Percentiles rank a stretch among this genome's conserved stretches.
phyloP scores from a whole-genome alignment of 2,329 filamentous ascomycete species.

The Diaporthe sp. region DNA sequence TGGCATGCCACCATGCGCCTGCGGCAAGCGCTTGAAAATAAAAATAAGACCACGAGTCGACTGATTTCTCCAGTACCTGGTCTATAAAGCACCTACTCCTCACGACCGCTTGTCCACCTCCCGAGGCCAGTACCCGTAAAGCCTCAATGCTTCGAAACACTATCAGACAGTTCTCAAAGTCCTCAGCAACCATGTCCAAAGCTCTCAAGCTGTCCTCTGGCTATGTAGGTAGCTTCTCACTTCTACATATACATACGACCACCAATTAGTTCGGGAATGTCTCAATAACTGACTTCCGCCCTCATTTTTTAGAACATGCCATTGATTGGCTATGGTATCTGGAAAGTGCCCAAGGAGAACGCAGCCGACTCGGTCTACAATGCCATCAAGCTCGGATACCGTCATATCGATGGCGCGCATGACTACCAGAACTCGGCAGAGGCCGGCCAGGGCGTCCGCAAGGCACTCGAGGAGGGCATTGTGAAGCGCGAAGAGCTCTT shows the following conservation, averaged over 20 bases:
- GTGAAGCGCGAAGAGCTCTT: constrained; percentile 74
- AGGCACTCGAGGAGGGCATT: constrained; percentile 64
- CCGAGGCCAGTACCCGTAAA: not conserved
- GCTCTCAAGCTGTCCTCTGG: constrained; percentile 48
- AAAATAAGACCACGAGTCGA: constrained; percentile 12
- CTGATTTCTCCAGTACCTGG: not conserved
- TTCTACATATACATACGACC: not conserved
- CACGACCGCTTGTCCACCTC: not conserved
- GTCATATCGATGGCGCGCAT: constrained; percentile 63
- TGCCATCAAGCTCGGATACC: constrained; percentile 63
- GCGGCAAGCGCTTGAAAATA: constrained; percentile 10
- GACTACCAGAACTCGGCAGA: constrained; percentile 74
- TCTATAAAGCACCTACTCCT: not conserved
- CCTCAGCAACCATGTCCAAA: constrained; percentile 31
- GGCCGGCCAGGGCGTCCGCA: constrained; percentile 72
- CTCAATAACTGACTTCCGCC: not conserved
- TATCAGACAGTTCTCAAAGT: constrained; percentile 24
- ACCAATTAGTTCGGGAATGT: not conserved
- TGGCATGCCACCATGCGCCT: constrained; percentile 1
- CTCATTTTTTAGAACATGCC: constrained; percentile 47
- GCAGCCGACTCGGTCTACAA: constrained; percentile 68
- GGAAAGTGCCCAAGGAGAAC: constrained; percentile 50
- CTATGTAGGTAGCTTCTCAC: constrained; percentile 42
- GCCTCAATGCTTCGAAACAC: constrained; percentile 32
- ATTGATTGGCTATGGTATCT: constrained; percentile 53